These are phyloP conservation scores for Heterobasidion annosum DNA, from an alignment of 1,284 basidiomycete species.

Conservation along the genomic window DNA sequence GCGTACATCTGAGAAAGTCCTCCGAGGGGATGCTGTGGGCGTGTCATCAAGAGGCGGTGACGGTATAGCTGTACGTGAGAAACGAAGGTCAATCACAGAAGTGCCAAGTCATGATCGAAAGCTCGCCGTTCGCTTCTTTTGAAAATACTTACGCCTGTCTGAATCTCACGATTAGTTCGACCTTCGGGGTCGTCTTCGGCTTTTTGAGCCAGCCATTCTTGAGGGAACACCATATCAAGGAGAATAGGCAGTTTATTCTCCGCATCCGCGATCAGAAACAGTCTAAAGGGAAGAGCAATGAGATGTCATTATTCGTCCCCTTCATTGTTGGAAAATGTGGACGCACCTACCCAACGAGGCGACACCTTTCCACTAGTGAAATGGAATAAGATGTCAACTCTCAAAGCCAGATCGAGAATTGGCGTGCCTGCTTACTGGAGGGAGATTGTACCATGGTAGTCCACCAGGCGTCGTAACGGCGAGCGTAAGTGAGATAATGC, in stretches of 20 bases:
- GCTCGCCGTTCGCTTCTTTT: too few relatives aligned
- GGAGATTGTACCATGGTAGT: slow-evolving; percentile 42
- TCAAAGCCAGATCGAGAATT: neutral
- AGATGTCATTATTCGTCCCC: neutral
- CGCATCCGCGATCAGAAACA: slow-evolving; percentile 39
- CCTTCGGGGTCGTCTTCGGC: slow-evolving; percentile 40
- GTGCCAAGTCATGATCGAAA: too few relatives aligned
- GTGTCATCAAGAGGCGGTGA: slow-evolving; percentile 45
- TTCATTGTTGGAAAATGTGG: neutral
- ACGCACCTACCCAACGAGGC: slow-evolving; percentile 21
- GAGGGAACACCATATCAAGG: slow-evolving; percentile 55
- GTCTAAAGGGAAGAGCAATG: slow-evolving; percentile 14
- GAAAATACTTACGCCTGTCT: slow-evolving; percentile 34
- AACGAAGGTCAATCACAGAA: neutral
- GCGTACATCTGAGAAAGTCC: slow-evolving; percentile 72
- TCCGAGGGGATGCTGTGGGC: slow-evolving; percentile 54
- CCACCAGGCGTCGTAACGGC: slow-evolving; percentile 68
- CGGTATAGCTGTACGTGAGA: slow-evolving; percentile 31
- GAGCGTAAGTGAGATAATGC: slow-evolving; percentile 60
- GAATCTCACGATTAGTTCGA: slow-evolving; percentile 55
- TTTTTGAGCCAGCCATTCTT: slow-evolving; percentile 44
- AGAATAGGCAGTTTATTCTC: slow-evolving; percentile 43
- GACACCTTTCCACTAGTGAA: slow-evolving; percentile 34
- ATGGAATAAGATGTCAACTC: neutral
- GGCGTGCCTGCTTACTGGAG: slow-evolving; percentile 35